Base-by-base conservation (phyloP, 139 green algal species). In the Closterium sp. region DNA sequence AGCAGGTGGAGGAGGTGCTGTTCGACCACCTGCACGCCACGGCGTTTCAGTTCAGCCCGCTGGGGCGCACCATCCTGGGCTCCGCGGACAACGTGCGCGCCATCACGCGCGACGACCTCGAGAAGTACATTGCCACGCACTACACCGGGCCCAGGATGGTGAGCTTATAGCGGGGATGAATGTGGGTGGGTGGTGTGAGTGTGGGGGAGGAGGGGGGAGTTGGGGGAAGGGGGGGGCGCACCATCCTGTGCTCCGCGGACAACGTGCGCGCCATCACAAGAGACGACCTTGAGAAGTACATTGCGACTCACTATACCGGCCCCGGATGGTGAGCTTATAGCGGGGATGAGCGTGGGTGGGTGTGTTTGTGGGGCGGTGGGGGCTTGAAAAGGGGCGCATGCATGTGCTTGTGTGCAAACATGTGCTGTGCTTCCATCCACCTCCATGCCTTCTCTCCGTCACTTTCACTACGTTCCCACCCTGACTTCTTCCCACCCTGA, bases 21-120 rank as follows among this genome's bases (percentile, higher is more conserved):
- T 99, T 99, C 95, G 98, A 99, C 96, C 98, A 99, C 95, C 96
- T 99, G 91, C 98, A 99, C 93, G 98, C 98, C 32, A 99, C 98
- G 42, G 98, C 98, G 4, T 99, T 99, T 95, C 98, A 99, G 96
- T 94, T 97, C 96, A 98, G 91, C 70, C 97, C 97, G 2, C 95
- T 99, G 89, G 98, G 98, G 9, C 96, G 97, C 92, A 99, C 98
- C 45, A 99, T 99, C 94, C 95, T 99, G 90, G 98, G 70, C n/a
- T n/a, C n/a, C n/a, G n/a, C n/a, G n/a, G n/a, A n/a, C n/a, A n/a
- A n/a, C n/a, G n/a, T n/a, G n/a, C 93, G 96, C 29, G 94, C 88
- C 88, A 97, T 99, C 91, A 98, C 95, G 34, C 94, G 96, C 21
- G 95, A 97, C 42, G 96, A 99, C 94, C 96, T 99, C 31, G 95